phyloP scores from a whole-genome alignment of 2,329 filamentous ascomycete genomes.

The Leptodontidium sp. region DNA sequence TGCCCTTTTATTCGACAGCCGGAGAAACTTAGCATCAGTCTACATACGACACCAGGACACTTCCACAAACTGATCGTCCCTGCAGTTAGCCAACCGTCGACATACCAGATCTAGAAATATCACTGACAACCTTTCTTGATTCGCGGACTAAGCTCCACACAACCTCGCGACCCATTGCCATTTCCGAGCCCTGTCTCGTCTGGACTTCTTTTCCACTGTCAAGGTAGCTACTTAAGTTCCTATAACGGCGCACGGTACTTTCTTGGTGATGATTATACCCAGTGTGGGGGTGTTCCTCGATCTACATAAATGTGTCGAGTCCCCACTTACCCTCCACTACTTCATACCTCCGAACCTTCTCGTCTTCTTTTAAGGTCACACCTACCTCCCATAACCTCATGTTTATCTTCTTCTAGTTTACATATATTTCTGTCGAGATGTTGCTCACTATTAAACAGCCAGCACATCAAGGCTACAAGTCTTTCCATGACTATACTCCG shows the following conservation, averaged over 20 bases:
- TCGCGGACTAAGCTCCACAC: conserved; percentile 39
- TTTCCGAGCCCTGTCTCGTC: conserved; percentile 38
- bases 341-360: conserved; percentile 36
- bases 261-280: conserved; percentile 38
- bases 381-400: conserved; percentile 40
- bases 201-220: conserved; percentile 33
- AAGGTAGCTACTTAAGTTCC: conserved; percentile 35
- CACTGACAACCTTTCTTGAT: conserved; percentile 42
- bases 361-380: conserved; percentile 40
- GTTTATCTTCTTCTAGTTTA: conserved; percentile 43
- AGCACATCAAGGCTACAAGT: conserved; percentile 55
- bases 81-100: conserved; percentile 38
- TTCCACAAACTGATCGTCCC: conserved; percentile 39
- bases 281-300: conserved; percentile 40
- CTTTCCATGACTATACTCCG: conserved; percentile 57
- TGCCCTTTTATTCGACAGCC: conserved; percentile 36
- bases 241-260: conserved; percentile 43
- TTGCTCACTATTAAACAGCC: conserved; percentile 60
- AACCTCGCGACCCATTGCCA: conserved; percentile 34
- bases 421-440: conserved; percentile 50
- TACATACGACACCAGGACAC: conserved; percentile 35
- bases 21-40: conserved; percentile 31
- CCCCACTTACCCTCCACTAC: conserved; percentile 37
- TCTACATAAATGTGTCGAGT: conserved; percentile 42
- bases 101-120: conserved; percentile 39